phyloP scores from a whole-genome alignment of 2,329 filamentous ascomycete species.

The Penicillium sp. region DNA sequence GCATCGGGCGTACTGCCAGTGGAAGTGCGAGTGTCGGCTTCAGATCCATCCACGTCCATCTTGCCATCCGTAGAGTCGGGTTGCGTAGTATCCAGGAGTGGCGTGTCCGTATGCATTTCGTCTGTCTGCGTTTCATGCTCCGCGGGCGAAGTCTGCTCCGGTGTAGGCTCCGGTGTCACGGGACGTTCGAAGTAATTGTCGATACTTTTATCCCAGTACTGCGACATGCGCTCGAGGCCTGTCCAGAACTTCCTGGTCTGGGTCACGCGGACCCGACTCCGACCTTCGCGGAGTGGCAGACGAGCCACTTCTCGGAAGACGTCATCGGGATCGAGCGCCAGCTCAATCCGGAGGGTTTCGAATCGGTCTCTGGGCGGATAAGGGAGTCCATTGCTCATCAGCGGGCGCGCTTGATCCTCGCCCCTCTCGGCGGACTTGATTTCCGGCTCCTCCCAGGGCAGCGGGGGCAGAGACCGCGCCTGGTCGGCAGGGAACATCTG shows the following conservation, averaged over 20 bases:
- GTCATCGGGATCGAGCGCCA: slow-evolving; percentile 53
- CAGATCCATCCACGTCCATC: slow-evolving; percentile 26
- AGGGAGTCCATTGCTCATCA: slow-evolving; percentile 48
- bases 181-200: slow-evolving; percentile 52
- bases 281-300: slow-evolving; percentile 43
- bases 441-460: slow-evolving; percentile 33
- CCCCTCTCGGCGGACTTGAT: slow-evolving; percentile 13
- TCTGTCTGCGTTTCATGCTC: slow-evolving; percentile 18
- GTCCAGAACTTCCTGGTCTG: slow-evolving; percentile 59
- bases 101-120: slow-evolving; percentile 20
- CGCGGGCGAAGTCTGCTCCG: slow-evolving; percentile 18
- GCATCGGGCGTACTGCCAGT: background rate
- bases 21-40: background rate
- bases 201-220: slow-evolving; percentile 59
- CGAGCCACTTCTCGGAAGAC: slow-evolving; percentile 55
- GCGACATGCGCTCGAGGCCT: slow-evolving; percentile 54
- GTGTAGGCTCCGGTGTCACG: slow-evolving; percentile 21
- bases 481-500: slow-evolving; percentile 35
- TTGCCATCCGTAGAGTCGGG: slow-evolving; percentile 10
- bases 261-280: slow-evolving; percentile 48
- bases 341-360: slow-evolving; percentile 47
- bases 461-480: slow-evolving; percentile 36
- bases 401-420: slow-evolving; percentile 26
- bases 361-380: slow-evolving; percentile 49
- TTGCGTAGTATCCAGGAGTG: slow-evolving; percentile 13